Base-by-base conservation (phyloP, 176 grass and related monocot species). In the Paspalum notatum region DNA sequence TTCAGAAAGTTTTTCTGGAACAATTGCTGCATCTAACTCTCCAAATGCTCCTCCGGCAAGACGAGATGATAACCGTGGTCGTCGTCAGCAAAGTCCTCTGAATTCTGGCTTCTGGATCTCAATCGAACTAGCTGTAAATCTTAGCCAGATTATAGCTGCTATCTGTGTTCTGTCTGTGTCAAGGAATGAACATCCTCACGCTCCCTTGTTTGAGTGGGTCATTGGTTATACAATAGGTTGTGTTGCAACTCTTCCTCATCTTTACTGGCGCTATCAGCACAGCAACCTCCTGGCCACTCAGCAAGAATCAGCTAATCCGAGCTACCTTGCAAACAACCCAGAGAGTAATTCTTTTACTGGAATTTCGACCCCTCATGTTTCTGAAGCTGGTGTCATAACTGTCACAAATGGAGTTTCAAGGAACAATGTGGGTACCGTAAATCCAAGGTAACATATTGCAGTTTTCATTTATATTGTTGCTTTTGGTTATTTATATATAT, bases 31-130 rank as follows among this genome's bases (percentile, higher is more conserved):
- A 58, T 55, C 78, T 58, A 85, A 90, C 81, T 80, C 86, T 44
- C 79, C 68, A 32, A 86, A 85, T 82, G 20, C 48, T 77, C 68
- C 76, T 63, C n/a, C 71, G 76, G 44, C 72, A 82, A 89, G 83
- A 76, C 85, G 89, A 88, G 74, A 83, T 71, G 86, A 92, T 78
- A 83, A 76, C 67, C 83, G 72, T 81, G 63, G 68, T 72, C 86
- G 44, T 65, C 84, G 81, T 46, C 86, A 77, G 44, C 90, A 78
- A 80, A 92, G 85, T 75, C 94, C 94, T 69, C 81, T 98, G 66
- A 95, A 98, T 86, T 95, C 95, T 85, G 88, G 88, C 69, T 85
- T 94, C 50, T 98, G 95, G 92, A 93, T 95, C 83, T 93, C 92
- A 72, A 40, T 95, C 80, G 95, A 98, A 82, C 80, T 95, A 78